Conservation (phyloP, 148 eudicot species). For the Mesembryanthemum crystallinum region DNA sequence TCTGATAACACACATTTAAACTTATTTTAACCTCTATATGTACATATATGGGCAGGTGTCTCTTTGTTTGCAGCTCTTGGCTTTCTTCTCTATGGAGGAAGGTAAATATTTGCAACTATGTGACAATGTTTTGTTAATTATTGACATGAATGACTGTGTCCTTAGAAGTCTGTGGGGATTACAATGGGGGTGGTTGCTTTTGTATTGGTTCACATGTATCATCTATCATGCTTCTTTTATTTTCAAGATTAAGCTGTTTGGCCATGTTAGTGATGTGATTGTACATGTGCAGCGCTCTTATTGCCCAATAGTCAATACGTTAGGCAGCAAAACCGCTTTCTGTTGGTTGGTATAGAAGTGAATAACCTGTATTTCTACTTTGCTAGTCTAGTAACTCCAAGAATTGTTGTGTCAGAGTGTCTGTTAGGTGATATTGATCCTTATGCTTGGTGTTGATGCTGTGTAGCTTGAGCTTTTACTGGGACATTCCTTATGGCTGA, state of each 20-base stretch:
- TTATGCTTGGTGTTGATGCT: neutral
- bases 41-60: constrained; percentile 52
- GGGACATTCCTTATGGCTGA: neutral
- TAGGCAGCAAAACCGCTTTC: neutral
- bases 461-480: neutral
- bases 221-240: neutral
- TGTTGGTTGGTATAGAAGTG: neutral
- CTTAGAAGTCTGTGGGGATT: neutral
- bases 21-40: constrained; percentile 13
- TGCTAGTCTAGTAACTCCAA: neutral
- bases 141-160: neutral
- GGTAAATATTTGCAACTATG: constrained; percentile 39
- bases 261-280: neutral
- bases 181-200: neutral
- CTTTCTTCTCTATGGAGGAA: constrained; percentile 81
- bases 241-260: neutral
- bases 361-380: too few relatives aligned
- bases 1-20: constrained; percentile 2
- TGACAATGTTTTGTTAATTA: neutral
- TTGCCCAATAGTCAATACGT: too few relatives aligned
- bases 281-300: too few relatives aligned
- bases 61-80: constrained; percentile 90
- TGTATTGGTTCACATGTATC: constrained; percentile 9
- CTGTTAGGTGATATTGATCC: neutral
- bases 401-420: neutral